Conservation (phyloP, 2,329 filamentous ascomycete genomes). For the Aspergillus intermedius region DNA sequence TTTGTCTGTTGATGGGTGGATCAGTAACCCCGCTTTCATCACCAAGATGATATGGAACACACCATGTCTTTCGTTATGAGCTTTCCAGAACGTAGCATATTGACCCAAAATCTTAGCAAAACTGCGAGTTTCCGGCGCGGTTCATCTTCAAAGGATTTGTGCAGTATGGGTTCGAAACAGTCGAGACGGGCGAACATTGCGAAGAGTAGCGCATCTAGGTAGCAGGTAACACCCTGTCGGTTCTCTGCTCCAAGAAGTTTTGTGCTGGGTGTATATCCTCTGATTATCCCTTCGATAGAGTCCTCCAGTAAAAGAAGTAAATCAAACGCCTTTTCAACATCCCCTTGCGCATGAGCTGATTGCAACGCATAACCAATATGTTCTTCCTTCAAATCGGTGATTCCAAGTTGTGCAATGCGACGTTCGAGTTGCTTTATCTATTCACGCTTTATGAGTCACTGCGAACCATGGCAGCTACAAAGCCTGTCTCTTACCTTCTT, state of each 20-base stretch:
- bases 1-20: conserved; percentile 55
- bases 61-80: conserved; percentile 82
- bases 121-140: conserved; percentile 66
- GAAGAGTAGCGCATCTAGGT: conserved; percentile 83
- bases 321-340: conserved; percentile 67
- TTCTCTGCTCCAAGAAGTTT: conserved; percentile 82
- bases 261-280: conserved; percentile 64
- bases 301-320: conserved; percentile 73
- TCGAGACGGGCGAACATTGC: conserved; percentile 90
- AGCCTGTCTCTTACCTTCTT: conserved; percentile 26
- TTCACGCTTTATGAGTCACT: conserved; percentile 8
- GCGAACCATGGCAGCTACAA: background rate
- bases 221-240: conserved; percentile 82
- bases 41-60: conserved; percentile 14
- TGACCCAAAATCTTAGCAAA: conserved; percentile 83
- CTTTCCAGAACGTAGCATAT: conserved; percentile 76
- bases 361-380: conserved; percentile 59
- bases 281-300: conserved; percentile 71
- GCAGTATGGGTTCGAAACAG: conserved; percentile 88
- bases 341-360: conserved; percentile 59
- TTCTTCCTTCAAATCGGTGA: conserved; percentile 51
- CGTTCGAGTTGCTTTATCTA: conserved; percentile 50
- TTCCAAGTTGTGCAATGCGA: conserved; percentile 48
- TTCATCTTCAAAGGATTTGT: conserved; percentile 68
- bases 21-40: conserved; percentile 5